These are phyloP conservation scores for Salix caprea DNA, from an alignment of 345 rosid genomes.

Conservation along the genomic window DNA sequence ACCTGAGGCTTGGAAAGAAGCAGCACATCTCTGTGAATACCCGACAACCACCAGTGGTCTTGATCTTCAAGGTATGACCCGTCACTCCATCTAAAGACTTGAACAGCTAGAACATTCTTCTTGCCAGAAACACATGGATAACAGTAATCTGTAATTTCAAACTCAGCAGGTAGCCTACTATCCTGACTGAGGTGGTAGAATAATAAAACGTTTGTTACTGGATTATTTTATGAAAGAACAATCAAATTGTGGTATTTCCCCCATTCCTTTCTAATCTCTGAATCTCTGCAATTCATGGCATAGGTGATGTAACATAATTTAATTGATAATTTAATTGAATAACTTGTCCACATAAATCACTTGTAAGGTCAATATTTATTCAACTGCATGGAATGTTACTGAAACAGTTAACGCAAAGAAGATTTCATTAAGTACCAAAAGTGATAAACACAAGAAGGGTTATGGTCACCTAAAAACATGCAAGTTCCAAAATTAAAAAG, in stretches of 20 bases:
- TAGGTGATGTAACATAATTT: background rate
- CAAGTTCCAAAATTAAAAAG: background rate
- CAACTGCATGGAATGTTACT: background rate
- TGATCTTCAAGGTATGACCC: conserved; percentile 99
- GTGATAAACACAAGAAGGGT: background rate
- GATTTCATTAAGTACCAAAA: background rate
- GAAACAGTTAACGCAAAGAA: background rate
- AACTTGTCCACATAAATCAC: background rate
- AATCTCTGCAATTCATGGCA: background rate
- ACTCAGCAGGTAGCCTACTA: conserved; percentile 96
- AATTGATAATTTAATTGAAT: background rate
- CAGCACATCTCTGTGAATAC: conserved; percentile 93
- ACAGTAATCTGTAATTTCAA: conserved; percentile 90
- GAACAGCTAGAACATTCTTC: conserved; percentile 85
- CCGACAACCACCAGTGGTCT: conserved; percentile 99
- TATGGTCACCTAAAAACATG: background rate
- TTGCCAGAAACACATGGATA: conserved; percentile 65
- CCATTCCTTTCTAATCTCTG: background rate
- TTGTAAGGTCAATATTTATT: background rate
- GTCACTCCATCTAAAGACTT: conserved; percentile 99
- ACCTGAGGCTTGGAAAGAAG: conserved; percentile 97
- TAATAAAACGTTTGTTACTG: conserved; percentile 17
- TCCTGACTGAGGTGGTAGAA: conserved; percentile 70
- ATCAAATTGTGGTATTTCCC: background rate
- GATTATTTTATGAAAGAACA: background rate